phyloP scores from a whole-genome alignment of 2,329 filamentous ascomycete species.

The Daldinia sp. region DNA sequence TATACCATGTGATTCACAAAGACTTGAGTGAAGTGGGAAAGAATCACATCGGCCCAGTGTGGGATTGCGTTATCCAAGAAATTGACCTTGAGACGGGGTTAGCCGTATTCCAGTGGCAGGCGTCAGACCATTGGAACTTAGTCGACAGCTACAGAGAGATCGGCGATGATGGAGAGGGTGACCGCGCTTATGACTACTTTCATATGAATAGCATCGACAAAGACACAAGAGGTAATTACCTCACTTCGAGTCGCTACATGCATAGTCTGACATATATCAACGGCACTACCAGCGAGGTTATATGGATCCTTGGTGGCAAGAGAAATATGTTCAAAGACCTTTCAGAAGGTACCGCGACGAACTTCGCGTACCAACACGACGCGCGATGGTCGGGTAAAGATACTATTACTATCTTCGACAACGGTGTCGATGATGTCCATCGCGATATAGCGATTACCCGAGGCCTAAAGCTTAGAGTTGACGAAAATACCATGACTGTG shows the following conservation, averaged over 20 bases:
- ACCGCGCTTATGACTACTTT: slow-evolving; percentile 64
- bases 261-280: slow-evolving; percentile 58
- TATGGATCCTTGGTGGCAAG: slow-evolving; percentile 65
- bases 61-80: slow-evolving; percentile 60
- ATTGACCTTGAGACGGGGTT: slow-evolving; percentile 59
- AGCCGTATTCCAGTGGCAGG: slow-evolving; percentile 61
- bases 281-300: slow-evolving; percentile 57
- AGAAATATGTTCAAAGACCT: slow-evolving; percentile 57
- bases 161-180: slow-evolving; percentile 52
- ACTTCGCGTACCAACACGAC: slow-evolving; percentile 66
- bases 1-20: slow-evolving; percentile 53
- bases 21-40: slow-evolving; percentile 56
- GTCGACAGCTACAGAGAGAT: slow-evolving; percentile 53
- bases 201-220: slow-evolving; percentile 68
- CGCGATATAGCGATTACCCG: slow-evolving; percentile 35
- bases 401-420: slow-evolving; percentile 57
- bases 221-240: slow-evolving; percentile 58
- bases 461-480: slow-evolving; percentile 53
- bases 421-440: slow-evolving; percentile 56
- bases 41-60: slow-evolving; percentile 54
- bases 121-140: slow-evolving; percentile 39
- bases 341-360: slow-evolving; percentile 57
- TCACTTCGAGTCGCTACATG: slow-evolving; percentile 58
- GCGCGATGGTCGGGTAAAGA: slow-evolving; percentile 59
- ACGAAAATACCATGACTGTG: slow-evolving; percentile 53